A percentile compares a stretch with the other conserved stretches of the same genome.
Evolutionary conservation across 176 grass and related monocot genomes (phyloP).

Genomic region (Triticum dicoccoides): DNA sequence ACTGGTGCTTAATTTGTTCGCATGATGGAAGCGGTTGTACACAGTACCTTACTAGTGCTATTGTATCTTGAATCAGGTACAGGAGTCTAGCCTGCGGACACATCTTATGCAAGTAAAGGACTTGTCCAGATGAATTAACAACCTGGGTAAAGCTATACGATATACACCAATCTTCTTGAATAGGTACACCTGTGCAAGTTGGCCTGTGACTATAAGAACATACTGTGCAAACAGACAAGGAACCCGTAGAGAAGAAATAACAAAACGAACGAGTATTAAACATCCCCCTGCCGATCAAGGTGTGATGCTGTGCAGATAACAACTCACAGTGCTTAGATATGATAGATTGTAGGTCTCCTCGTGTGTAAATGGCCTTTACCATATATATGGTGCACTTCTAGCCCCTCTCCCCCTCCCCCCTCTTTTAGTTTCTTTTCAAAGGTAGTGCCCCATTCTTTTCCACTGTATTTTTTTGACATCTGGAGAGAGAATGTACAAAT

Average conservation of each 20-base stretch:
- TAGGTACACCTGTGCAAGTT: slow-evolving; percentile 28
- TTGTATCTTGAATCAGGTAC: slow-evolving; percentile 52
- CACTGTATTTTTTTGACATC: slow-evolving; percentile 60
- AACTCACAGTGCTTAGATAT: slow-evolving; percentile 39
- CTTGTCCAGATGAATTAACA: slow-evolving; percentile 14
- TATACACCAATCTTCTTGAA: slow-evolving; percentile 10
- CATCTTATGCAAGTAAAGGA: slow-evolving; percentile 65
- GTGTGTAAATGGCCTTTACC: slow-evolving; percentile 55
- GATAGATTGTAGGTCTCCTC: slow-evolving; percentile 35
- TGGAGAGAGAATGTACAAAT: slow-evolving; percentile 39
- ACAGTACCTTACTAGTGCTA: slow-evolving; percentile 18
- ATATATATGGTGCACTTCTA: slow-evolving; percentile 15
- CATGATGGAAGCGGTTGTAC: not conserved
- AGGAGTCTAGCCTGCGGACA: slow-evolving; percentile 65
- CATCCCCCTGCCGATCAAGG: slow-evolving; percentile 57
- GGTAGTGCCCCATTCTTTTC: slow-evolving; percentile 41
- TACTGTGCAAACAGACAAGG: slow-evolving; percentile 26
- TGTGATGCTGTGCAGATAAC: slow-evolving; percentile 58
- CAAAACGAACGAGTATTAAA: slow-evolving; percentile 27
- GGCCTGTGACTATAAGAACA: slow-evolving; percentile 14
- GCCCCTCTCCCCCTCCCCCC: not conserved
- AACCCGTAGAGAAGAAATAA: slow-evolving; percentile 26
- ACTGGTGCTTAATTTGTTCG: slow-evolving; percentile 4
- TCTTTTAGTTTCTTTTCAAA: not conserved
- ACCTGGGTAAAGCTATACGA: not conserved